Conservation (phyloP, 1,139 yeast species). For the Wickerhamiella infanticola region DNA sequence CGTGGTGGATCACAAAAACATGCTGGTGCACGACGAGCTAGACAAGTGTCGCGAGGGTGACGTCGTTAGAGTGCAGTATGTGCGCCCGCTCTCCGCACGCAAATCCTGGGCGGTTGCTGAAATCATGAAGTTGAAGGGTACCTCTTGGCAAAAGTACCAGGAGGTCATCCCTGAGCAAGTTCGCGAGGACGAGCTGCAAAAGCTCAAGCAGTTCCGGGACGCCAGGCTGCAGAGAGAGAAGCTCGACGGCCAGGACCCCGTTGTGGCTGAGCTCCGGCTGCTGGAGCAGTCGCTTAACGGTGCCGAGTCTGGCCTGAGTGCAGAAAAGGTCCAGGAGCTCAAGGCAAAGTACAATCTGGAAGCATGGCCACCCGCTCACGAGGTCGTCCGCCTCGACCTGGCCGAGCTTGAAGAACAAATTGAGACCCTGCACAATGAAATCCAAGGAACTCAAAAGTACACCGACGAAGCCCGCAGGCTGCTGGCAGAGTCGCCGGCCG, state of each 20-base stretch:
- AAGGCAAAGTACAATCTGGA: slow-evolving; percentile 36
- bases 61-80: slow-evolving; percentile 80
- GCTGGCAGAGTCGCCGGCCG: slow-evolving; percentile 20
- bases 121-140: slow-evolving; percentile 77
- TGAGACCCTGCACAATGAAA: slow-evolving; percentile 11
- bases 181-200: slow-evolving; percentile 37
- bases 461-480: slow-evolving; percentile 17
- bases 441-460: slow-evolving; percentile 12
- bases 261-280: slow-evolving; percentile 17
- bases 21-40: slow-evolving; percentile 86
- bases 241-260: slow-evolving; percentile 15
- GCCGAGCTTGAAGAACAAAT: slow-evolving; percentile 17
- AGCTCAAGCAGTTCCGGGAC: slow-evolving; percentile 24
- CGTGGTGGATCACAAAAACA: slow-evolving; percentile 64
- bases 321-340: slow-evolving; percentile 25
- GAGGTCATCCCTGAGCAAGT: slow-evolving; percentile 56
- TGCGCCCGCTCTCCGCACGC: slow-evolving; percentile 69
- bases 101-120: slow-evolving; percentile 92
- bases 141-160: slow-evolving; percentile 72
- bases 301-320: slow-evolving; percentile 3
- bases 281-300: slow-evolving; percentile 8
- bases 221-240: slow-evolving; percentile 20
- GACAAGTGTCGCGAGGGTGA: slow-evolving; percentile 90
- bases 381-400: slow-evolving; percentile 19
- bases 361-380: slow-evolving; percentile 39